Evolutionary conservation across 306 rosid genomes (phyloP), one percentile per base, ranked within the genome.

Genomic region (Abrus precatorius): DNA sequence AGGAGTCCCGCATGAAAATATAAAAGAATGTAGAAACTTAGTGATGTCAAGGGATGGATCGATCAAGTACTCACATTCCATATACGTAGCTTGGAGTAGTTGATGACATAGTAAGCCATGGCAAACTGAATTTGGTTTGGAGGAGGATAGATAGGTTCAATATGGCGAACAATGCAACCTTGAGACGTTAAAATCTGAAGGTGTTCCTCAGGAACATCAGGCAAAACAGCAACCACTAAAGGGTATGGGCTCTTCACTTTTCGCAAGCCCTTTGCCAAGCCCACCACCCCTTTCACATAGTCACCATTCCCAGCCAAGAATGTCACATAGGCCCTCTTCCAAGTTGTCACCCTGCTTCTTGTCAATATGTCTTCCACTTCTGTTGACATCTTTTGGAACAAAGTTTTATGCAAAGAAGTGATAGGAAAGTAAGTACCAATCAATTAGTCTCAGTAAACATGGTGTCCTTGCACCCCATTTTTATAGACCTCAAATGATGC

Each of bases 91-190:
- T 95, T 95, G 82, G 97, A 90, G 88, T 95, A 95, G 56, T 95
- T 95, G 92, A 92, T 92, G 77, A 92, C 98, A 56, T 95, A 95
- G 69, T 91, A 92, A 0, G 97, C 84, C 97, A 91, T 91, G n/a
- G 97, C 97, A 2, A 88, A 95, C 32, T 88, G 87, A 11, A 97
- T 92, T 9, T 92, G 97, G 20, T 90, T 92, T 53, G 86, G 61
- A 0, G 97, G 97, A 0, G 98, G 98, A 61, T 92, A 60, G 1
- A 95, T 87, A 0, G 97, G 97, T 40, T 87, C 78, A 6, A 95
- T 92, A 80, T 91, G 94, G 38, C 86, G 79, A 33, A 94, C 85
- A 1, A 90, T 76, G 73, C 98, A 95, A 0, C 92, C 97, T 8
- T 95, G 98, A 1, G 88, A 85, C 5, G 54, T 70, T 47, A 94